These are phyloP conservation scores for Wolfiporia cocos DNA, from an alignment of 1,284 basidiomycete species.

Conservation along the genomic window DNA sequence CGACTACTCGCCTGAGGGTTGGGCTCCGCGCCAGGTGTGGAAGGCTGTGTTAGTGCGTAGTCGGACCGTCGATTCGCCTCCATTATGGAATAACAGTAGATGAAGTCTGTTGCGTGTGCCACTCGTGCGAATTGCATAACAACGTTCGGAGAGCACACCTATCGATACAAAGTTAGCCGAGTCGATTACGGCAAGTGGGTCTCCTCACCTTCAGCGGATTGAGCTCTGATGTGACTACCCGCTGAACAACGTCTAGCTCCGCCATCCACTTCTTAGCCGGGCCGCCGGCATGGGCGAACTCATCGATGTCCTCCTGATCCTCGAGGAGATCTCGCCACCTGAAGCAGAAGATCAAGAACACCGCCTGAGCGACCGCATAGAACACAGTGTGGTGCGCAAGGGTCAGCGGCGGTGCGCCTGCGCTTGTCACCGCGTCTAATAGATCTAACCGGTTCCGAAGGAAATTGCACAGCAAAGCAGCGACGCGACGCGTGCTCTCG, in stretches of 20 bases:
- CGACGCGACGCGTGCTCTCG: conserved; percentile 70
- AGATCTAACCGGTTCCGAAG: conserved; percentile 72
- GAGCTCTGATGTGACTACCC: conserved; percentile 76
- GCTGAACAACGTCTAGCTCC: conserved; percentile 76
- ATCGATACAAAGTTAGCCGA: background rate
- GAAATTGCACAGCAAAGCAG: conserved; percentile 82
- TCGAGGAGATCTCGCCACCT: conserved; percentile 87
- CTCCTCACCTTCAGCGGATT: conserved; percentile 84
- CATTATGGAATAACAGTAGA: conserved; percentile 94
- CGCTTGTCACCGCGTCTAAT: conserved; percentile 47
- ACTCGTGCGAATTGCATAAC: conserved; percentile 94
- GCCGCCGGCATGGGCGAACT: conserved; percentile 25
- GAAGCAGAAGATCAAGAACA: conserved; percentile 98
- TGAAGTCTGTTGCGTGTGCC: conserved; percentile 86
- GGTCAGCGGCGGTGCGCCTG: conserved; percentile 30
- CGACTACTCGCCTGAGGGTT: background rate
- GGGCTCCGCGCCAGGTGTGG: conserved; percentile 1
- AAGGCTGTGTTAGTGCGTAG: conserved; percentile 23
- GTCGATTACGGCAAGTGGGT: conserved; percentile 10
- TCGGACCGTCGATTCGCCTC: conserved; percentile 74
- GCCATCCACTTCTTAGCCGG: conserved; percentile 74
- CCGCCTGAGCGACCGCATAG: conserved; percentile 90
- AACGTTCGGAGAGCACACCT: conserved; percentile 88
- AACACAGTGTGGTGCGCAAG: conserved; percentile 69
- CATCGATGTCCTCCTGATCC: conserved; percentile 46